Base-by-base conservation (phyloP, 1,139 yeast genomes). In the Yamadazyma songkhlaensis region DNA sequence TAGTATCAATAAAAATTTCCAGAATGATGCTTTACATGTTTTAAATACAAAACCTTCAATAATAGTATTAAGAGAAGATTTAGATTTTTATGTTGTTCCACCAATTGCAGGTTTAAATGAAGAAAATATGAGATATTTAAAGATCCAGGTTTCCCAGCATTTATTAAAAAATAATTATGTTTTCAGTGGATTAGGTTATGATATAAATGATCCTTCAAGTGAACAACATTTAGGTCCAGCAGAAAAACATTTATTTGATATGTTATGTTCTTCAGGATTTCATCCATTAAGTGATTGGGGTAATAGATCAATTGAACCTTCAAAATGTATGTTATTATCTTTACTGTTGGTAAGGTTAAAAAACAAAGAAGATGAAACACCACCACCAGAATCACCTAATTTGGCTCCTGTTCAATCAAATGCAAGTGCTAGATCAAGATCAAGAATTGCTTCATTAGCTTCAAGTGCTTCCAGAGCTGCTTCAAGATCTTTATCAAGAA, bases 231-330 rank as follows among this genome's bases (percentile, higher is more conserved):
- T 87, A 40, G 96, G 95, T 3, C 84, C 96, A 6, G 97, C 98
- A 0, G 99, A 94, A 59, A 92, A 85, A 57, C 97, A 92, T 61
- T 70, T 94, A 37, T 78, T 88, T 62, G 97, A 89, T 47, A 94
- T 94, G 98, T 74, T 94, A 38, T 89, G 97, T 53, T 74, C 94
- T 0, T 83, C 95, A 1, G 99, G 99, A 0, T 87, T 90, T 49
- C 63, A 70, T 4, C 64, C 75, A 7, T 70, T 71, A 23, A 90
- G 87, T 31, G 55, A 59, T 15, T 94, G 99, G 99, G 97, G 96
- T 3, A 82, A 80, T 55, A 71, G 98, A 45, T 79, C 85, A 8
- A 71, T 84, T 46, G 97, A 90, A 56, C 94, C 95, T 0, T 79
- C 80, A 41, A 85, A 86, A 55, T 85, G 97, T 12, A 92, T 89